A percentile compares a stretch with the other conserved stretches of the same genome.
These are phyloP conservation scores for Penicillium lagena DNA, from an alignment of 495 filamentous ascomycete genomes.

Conservation along the genomic window DNA sequence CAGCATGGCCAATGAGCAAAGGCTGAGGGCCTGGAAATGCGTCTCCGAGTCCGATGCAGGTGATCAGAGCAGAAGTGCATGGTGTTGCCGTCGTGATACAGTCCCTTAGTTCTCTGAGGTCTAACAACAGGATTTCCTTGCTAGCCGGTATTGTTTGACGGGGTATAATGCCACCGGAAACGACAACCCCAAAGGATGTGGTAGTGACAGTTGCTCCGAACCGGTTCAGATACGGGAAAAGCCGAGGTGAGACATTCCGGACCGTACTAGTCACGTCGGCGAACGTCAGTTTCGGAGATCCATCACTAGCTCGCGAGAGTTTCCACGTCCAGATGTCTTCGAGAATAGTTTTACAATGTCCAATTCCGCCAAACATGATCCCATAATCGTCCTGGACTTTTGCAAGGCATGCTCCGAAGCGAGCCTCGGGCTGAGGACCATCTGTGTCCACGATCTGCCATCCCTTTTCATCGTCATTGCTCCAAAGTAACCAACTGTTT, in stretches of 20 bases:
- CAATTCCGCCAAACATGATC: conserved; percentile 63
- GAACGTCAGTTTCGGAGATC: conserved; percentile 18
- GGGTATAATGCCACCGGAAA: conserved; percentile 36
- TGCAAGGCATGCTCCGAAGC: conserved; percentile 56
- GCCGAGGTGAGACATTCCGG: conserved; percentile 7
- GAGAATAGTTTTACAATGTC: conserved; percentile 49
- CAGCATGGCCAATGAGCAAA: conserved; percentile 60
- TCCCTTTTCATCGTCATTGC: conserved; percentile 31
- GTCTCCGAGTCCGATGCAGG: conserved; percentile 14
- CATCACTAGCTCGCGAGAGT: conserved; percentile 21
- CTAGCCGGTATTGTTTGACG: conserved; percentile 20
- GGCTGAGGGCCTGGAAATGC: conserved; percentile 36
- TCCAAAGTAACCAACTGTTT: conserved; percentile 61
- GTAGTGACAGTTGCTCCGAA: conserved; percentile 25
- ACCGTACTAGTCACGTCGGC: conserved; percentile 16
- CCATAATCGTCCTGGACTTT: conserved; percentile 38
- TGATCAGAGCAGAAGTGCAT: conserved; percentile 10
- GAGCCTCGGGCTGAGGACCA: conserved; percentile 34
- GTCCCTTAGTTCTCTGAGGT: conserved; percentile 7
- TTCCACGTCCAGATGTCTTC: conserved; percentile 55
- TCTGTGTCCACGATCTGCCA: conserved; percentile 44
- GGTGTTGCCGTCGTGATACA: conserved; percentile 4
- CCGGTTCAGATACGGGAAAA: conserved; percentile 17
- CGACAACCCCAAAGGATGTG: conserved; percentile 32
- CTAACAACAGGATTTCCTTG: conserved; percentile 33